Conservation (phyloP, 208 protist genomes). For the Trypanosoma mega region DNA sequence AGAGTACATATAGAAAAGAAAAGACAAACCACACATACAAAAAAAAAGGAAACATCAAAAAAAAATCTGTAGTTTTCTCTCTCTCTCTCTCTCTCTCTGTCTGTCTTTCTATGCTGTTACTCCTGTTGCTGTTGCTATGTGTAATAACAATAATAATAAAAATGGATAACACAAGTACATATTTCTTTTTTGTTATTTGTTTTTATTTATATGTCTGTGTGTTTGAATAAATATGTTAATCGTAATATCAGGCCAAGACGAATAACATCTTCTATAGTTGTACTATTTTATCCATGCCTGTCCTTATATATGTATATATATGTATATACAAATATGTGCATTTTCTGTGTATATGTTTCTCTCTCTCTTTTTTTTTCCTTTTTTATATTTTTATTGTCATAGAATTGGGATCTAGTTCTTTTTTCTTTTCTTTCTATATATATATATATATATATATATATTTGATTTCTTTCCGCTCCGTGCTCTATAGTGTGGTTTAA, state of each 20-base stretch:
- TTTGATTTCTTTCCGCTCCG: neutral
- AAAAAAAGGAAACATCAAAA: conserved; percentile 3
- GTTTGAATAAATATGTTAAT: too few species aligned
- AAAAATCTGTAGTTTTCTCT: conserved; percentile 5
- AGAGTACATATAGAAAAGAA: neutral
- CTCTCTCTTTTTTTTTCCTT: conserved; percentile 4
- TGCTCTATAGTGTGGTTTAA: neutral
- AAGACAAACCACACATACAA: neutral
- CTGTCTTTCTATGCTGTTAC: too few species aligned
- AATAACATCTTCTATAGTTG: too few species aligned
- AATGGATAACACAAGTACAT: too few species aligned
- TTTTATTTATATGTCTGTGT: too few species aligned
- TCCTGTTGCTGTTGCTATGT: too few species aligned
- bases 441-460: conserved; percentile 5
- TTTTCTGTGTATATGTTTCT: conserved; percentile 6
- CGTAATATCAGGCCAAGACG: too few species aligned
- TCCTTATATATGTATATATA: conserved; percentile 16
- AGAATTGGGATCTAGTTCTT: conserved; percentile 8
- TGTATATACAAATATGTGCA: conserved; percentile 4
- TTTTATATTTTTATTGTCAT: conserved; percentile 8
- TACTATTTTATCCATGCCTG: too few species aligned
- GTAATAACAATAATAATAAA: too few species aligned
- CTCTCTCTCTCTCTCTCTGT: too few species aligned
- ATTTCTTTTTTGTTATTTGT: too few species aligned
- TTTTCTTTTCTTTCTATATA: conserved; percentile 14